A percentile compares a stretch with the other conserved stretches of the same genome.
phyloP scores from a whole-genome alignment of 2,329 filamentous ascomycete species.

The Hypocreales sp. region DNA sequence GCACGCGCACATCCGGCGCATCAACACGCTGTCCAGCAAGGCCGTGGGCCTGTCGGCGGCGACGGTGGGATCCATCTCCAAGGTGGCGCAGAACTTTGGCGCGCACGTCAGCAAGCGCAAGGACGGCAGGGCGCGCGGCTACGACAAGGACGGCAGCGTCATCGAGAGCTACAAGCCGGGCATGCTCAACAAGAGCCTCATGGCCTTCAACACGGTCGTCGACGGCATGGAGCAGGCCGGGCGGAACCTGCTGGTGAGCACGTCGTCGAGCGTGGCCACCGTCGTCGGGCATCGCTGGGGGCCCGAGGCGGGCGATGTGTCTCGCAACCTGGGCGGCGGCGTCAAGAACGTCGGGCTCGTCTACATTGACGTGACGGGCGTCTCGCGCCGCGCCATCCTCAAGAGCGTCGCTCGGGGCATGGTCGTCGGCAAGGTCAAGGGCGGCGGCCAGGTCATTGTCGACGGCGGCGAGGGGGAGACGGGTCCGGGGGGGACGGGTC shows the following conservation, averaged over 20 bases:
- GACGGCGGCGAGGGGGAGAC: constrained; percentile 40
- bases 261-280: constrained; percentile 64
- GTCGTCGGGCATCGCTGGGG: constrained; percentile 88
- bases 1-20: constrained; percentile 71
- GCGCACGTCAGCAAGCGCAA: constrained; percentile 47
- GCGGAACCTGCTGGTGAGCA: constrained; percentile 57
- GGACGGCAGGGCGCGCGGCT: constrained; percentile 39
- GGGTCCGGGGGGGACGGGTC: too few species aligned
- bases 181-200: constrained; percentile 86
- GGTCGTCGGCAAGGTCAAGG: constrained; percentile 68
- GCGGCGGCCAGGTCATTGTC: constrained; percentile 58
- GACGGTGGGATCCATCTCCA: constrained; percentile 71
- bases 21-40: constrained; percentile 70
- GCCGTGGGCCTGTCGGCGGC: constrained; percentile 71
- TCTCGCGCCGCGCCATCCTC: constrained; percentile 75
- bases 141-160: constrained; percentile 54
- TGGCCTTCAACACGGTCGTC: constrained; percentile 87
- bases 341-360: constrained; percentile 95
- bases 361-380: constrained; percentile 91
- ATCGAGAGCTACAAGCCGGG: constrained; percentile 67
- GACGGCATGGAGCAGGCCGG: constrained; percentile 87
- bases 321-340: constrained; percentile 61
- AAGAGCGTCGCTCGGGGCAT: constrained; percentile 96
- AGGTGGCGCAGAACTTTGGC: constrained; percentile 79
- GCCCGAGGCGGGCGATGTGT: constrained; percentile 64